phyloP scores from a whole-genome alignment of 2,329 filamentous ascomycete species.

The Claviceps pusilla region DNA sequence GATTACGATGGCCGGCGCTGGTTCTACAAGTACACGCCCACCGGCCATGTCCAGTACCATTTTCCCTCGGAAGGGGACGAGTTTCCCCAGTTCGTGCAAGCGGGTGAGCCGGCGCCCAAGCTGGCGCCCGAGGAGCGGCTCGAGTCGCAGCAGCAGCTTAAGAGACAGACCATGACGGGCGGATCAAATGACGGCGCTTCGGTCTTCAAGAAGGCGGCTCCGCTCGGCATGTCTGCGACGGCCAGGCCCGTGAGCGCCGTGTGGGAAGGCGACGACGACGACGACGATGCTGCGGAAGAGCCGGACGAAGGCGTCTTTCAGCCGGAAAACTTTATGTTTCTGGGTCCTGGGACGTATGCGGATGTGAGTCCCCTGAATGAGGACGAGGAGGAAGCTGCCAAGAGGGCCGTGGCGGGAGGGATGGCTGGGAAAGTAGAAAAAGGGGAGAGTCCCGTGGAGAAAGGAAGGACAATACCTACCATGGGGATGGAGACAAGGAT shows the following conservation, averaged over 20 bases:
- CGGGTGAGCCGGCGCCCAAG: slow-evolving; percentile 20
- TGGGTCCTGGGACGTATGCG: slow-evolving; percentile 30
- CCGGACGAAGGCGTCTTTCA: slow-evolving; percentile 29
- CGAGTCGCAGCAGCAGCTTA: slow-evolving; percentile 35
- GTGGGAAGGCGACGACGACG: slow-evolving; percentile 17
- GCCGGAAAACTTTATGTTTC: slow-evolving; percentile 37
- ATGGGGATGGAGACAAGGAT: slow-evolving; percentile 6
- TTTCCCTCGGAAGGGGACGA: slow-evolving; percentile 44
- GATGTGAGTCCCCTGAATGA: slow-evolving; percentile 30
- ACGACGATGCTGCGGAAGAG: slow-evolving; percentile 11
- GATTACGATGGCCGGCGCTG: slow-evolving; percentile 43
- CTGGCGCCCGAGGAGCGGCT: slow-evolving; percentile 38
- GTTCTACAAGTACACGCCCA: slow-evolving; percentile 42
- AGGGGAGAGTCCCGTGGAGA: slow-evolving; percentile 15
- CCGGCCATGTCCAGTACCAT: slow-evolving; percentile 38
- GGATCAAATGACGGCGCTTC: neutral
- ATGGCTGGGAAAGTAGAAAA: slow-evolving; percentile 9
- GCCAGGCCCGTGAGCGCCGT: slow-evolving; percentile 18
- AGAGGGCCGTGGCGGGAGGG: slow-evolving; percentile 9
- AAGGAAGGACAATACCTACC: slow-evolving; percentile 16
- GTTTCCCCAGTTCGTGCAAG: slow-evolving; percentile 36
- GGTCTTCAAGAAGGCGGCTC: neutral
- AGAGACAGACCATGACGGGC: slow-evolving; percentile 16
- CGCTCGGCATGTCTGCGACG: slow-evolving; percentile 18
- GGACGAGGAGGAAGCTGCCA: slow-evolving; percentile 20